Evolutionary conservation across 2,329 filamentous ascomycete genomes (phyloP), one percentile per base, ranked within the genome.

Genomic region (Cadophora sp.): DNA sequence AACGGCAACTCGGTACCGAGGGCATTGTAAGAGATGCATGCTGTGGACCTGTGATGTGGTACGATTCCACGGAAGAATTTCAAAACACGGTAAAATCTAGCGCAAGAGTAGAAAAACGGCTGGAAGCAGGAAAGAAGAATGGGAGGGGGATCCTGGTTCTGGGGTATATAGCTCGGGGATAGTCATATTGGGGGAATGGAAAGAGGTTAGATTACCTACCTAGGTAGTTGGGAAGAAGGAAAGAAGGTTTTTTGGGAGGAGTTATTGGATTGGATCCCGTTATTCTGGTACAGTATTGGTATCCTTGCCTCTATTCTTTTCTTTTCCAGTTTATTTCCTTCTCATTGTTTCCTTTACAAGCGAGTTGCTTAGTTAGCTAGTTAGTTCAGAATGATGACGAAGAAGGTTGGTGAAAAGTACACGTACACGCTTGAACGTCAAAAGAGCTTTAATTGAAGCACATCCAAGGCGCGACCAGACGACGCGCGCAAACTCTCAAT

Each of bases 1-100:
- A 51, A 56, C 36, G 33, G 55, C 43, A 58, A 27, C 20, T 58
- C 36, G 55, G 55, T 56, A 56, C 55, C 55, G 55, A 58, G 55
- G 27, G 27, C n/a, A n/a, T n/a, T n/a, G n/a, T 30, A 30, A 30
- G 27, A 30, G 27, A 30, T 30, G 27, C 4, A 4, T 3, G 27
- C 6, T 30, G 27, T 30, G 27, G n/a, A n/a, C 27, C 27, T 30
- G 3, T 30, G 14, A n/a, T 53, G 16, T 33, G 50, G 24, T n/a
- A n/a, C n/a, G n/a, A n/a, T 53, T 58, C 18, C 36, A 41, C 53
- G 53, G 53, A 56, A 41, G 18, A 56, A 56, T 39, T 39, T 22
- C 20, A n/a, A n/a, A 30, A 30, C 4, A 30, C 27, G 27, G 27
- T 30, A 30, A 30, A 30, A 4, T 30, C 6, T n/a, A n/a, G n/a